Evolutionary conservation across 495 filamentous ascomycete species (phyloP).

Genomic region (Penicillium diatomitis): DNA sequence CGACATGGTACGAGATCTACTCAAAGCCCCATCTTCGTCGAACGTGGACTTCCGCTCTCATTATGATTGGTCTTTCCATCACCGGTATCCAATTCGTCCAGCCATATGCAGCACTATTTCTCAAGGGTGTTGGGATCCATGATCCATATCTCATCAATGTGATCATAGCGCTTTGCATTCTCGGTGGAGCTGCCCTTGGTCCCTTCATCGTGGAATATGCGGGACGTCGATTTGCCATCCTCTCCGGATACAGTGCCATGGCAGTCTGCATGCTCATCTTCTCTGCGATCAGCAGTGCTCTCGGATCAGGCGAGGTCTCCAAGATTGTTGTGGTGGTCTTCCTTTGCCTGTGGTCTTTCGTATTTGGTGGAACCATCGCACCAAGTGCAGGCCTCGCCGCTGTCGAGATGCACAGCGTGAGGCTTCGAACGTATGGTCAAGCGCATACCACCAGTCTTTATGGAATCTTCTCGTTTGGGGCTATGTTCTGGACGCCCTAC

Average conservation of each 20-base stretch:
- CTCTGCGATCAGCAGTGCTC: constrained; percentile 13
- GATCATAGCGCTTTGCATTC: constrained; percentile 20
- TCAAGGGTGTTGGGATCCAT: constrained; percentile 16
- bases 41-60: constrained; percentile 13
- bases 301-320: constrained; percentile 2
- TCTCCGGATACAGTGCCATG: constrained; percentile 18
- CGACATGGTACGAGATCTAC: constrained; percentile 17
- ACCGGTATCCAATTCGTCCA: constrained; percentile 24
- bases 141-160: constrained; percentile 24
- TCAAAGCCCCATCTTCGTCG: constrained; percentile 11
- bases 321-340: constrained; percentile 17
- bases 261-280: constrained; percentile 21
- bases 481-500: constrained; percentile 23
- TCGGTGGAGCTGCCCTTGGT: constrained; percentile 15
- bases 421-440: constrained; percentile 24
- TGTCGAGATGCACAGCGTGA: constrained; percentile 24
- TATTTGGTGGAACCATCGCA: constrained; percentile 21
- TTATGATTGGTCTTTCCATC: constrained; percentile 19
- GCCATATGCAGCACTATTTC: constrained; percentile 19
- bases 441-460: constrained; percentile 18
- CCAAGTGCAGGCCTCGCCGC: constrained; percentile 12
- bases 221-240: constrained; percentile 16
- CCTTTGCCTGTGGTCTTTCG: constrained; percentile 20
- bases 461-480: constrained; percentile 19
- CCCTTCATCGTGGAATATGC: constrained; percentile 20